These are phyloP conservation scores for Neohortaea acidophila DNA, from an alignment of 495 filamentous ascomycete genomes.

Conservation along the genomic window DNA sequence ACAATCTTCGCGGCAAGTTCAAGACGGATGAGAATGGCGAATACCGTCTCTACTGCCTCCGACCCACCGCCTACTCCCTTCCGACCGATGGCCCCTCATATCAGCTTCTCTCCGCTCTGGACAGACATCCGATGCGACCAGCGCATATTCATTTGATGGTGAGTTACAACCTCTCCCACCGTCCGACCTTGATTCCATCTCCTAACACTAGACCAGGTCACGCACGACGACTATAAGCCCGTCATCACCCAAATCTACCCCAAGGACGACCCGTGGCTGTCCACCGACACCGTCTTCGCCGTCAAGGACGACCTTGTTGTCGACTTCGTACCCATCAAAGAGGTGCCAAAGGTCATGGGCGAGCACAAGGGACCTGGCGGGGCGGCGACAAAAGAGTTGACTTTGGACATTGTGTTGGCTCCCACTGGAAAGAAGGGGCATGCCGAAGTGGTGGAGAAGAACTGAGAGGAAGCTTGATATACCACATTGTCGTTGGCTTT, in stretches of 20 bases:
- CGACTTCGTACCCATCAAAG: slow-evolving; percentile 41
- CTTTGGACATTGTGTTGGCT: slow-evolving; percentile 24
- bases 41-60: slow-evolving; percentile 69
- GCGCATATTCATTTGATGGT: slow-evolving; percentile 31
- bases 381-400: slow-evolving; percentile 22
- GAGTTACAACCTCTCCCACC: background rate
- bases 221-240: slow-evolving; percentile 29
- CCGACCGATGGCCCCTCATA: slow-evolving; percentile 62
- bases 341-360: slow-evolving; percentile 12
- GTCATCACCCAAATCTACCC: slow-evolving; percentile 52
- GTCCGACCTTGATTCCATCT: background rate
- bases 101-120: slow-evolving; percentile 52
- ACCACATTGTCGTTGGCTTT: no score
- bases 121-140: slow-evolving; percentile 40
- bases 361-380: slow-evolving; percentile 17
- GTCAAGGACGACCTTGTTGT: slow-evolving; percentile 52
- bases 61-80: slow-evolving; percentile 66
- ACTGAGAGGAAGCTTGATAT: background rate
- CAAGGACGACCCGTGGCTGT: slow-evolving; percentile 42
- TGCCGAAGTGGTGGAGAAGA: background rate
- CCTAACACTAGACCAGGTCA: slow-evolving; percentile 10
- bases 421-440: slow-evolving; percentile 16
- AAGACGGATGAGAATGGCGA: slow-evolving; percentile 57
- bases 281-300: slow-evolving; percentile 50
- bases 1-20: slow-evolving; percentile 79